A percentile compares a stretch with the other conserved stretches of the same genome.
phyloP scores from a whole-genome alignment of 1,284 basidiomycete species.

The Irpex sp. region DNA sequence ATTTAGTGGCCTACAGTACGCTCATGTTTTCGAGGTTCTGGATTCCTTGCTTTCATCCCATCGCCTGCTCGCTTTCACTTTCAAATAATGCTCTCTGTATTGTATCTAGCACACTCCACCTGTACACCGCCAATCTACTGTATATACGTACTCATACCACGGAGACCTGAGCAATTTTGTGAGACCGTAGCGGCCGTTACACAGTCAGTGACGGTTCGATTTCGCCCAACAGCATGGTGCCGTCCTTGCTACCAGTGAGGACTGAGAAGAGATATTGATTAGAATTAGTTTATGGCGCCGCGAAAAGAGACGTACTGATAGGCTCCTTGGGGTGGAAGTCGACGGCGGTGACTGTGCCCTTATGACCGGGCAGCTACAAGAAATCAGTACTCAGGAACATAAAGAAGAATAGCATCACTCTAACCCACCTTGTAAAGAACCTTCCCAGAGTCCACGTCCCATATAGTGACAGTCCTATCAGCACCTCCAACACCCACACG shows the following conservation, averaged over 20 bases:
- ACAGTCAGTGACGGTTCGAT: slow-evolving; percentile 49
- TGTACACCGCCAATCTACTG: not conserved
- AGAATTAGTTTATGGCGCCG: not conserved
- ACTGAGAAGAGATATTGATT: slow-evolving; percentile 36
- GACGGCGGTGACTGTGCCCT: slow-evolving; percentile 85
- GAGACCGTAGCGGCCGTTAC: slow-evolving; percentile 5
- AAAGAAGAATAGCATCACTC: not conserved
- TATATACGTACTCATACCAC: not conserved
- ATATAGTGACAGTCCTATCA: slow-evolving; percentile 84
- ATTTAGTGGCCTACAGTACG: not conserved
- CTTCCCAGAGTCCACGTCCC: slow-evolving; percentile 86
- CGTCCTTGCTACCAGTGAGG: slow-evolving; percentile 84
- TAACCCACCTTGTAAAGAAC: slow-evolving; percentile 77
- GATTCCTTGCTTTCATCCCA: not conserved
- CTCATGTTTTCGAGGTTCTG: not conserved
- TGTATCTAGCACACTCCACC: not conserved
- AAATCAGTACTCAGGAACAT: not conserved
- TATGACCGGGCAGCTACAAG: slow-evolving; percentile 81
- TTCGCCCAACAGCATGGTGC: slow-evolving; percentile 85
- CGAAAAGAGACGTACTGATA: slow-evolving; percentile 56
- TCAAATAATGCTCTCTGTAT: not conserved
- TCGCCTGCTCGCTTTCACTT: not conserved
- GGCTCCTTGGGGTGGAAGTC: slow-evolving; percentile 93
- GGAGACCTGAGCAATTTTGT: not conserved
- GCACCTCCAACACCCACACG: slow-evolving; percentile 77